phyloP scores from a whole-genome alignment of 352 stramenopile species.

The Plasmopara viticola region DNA sequence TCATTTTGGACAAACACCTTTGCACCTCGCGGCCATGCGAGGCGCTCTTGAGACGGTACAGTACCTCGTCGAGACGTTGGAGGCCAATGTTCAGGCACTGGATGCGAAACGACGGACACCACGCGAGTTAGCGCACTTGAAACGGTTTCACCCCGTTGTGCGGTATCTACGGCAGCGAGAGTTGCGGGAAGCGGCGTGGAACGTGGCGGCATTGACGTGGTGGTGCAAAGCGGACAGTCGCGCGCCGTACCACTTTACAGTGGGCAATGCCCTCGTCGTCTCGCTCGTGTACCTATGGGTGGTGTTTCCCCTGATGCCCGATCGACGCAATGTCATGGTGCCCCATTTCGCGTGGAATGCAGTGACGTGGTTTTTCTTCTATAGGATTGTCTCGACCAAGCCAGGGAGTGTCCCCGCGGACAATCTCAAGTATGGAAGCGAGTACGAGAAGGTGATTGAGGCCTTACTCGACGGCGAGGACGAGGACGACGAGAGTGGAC shows the following conservation, averaged over 20 bases:
- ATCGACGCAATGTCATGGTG: slow-evolving; percentile 50
- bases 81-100: slow-evolving; percentile 42
- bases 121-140: slow-evolving; percentile 49
- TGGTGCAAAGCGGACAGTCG: slow-evolving; percentile 48
- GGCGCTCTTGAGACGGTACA: slow-evolving; percentile 65
- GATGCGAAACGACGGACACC: slow-evolving; percentile 58
- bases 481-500: slow-evolving; percentile 11
- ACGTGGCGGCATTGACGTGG: slow-evolving; percentile 51
- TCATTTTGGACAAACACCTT: slow-evolving; percentile 68
- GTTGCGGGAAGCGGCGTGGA: slow-evolving; percentile 35
- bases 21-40: slow-evolving; percentile 78
- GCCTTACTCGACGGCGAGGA: slow-evolving; percentile 23
- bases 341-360: slow-evolving; percentile 55
- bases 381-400: slow-evolving; percentile 45
- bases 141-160: slow-evolving; percentile 45
- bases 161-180: slow-evolving; percentile 44
- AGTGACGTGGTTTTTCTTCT: slow-evolving; percentile 63
- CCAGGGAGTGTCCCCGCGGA: slow-evolving; percentile 45
- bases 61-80: slow-evolving; percentile 74
- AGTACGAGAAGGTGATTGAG: slow-evolving; percentile 61
- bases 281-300: slow-evolving; percentile 41
- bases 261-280: slow-evolving; percentile 41
- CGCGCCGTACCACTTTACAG: slow-evolving; percentile 61
- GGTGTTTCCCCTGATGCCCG: slow-evolving; percentile 52
- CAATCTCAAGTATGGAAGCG: slow-evolving; percentile 23